Evolutionary conservation across 805 yeast genomes (phyloP).

Genomic region (Lachancea sp.): DNA sequence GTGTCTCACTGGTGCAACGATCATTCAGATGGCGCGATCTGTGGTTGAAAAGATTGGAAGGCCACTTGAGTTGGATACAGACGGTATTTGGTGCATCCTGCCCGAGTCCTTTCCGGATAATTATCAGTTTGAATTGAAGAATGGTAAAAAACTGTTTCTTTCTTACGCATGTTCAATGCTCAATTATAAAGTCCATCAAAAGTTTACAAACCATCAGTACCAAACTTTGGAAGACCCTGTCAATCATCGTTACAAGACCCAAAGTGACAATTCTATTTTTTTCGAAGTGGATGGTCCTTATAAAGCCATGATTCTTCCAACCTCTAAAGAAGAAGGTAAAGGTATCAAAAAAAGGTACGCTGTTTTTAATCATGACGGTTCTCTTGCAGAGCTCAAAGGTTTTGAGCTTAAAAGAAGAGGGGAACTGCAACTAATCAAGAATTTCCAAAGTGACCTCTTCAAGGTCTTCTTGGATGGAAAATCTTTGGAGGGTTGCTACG

Average conservation of each 20-base stretch:
- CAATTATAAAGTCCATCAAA: conserved; percentile 83
- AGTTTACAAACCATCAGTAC: conserved; percentile 91
- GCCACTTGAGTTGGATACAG: conserved; percentile 94
- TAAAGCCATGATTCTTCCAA: conserved; percentile 93
- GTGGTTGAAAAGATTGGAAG: conserved; percentile 90
- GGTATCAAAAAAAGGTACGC: conserved; percentile 96
- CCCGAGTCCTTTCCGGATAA: conserved; percentile 93
- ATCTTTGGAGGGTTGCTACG: conserved; percentile 72
- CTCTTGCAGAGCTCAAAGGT: conserved; percentile 92
- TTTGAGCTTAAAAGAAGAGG: conserved; percentile 96
- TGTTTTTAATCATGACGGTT: conserved; percentile 90
- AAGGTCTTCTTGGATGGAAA: conserved; percentile 84
- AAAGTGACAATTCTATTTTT: conserved; percentile 88
- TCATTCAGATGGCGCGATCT: conserved; percentile 93
- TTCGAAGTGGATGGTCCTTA: conserved; percentile 99
- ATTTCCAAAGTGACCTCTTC: conserved; percentile 92
- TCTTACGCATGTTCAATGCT: conserved; percentile 97
- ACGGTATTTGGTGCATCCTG: conserved; percentile 98
- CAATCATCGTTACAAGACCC: conserved; percentile 61
- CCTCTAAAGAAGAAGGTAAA: conserved; percentile 95
- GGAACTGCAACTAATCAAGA: conserved; percentile 85
- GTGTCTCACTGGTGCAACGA: conserved; percentile 95
- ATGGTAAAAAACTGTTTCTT: conserved; percentile 69
- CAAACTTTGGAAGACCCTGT: conserved; percentile 75
- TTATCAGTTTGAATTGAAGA: conserved; percentile 58